These are phyloP conservation scores for Ophiostoma perfectum DNA, from an alignment of 2,329 filamentous ascomycete species.

Conservation along the genomic window DNA sequence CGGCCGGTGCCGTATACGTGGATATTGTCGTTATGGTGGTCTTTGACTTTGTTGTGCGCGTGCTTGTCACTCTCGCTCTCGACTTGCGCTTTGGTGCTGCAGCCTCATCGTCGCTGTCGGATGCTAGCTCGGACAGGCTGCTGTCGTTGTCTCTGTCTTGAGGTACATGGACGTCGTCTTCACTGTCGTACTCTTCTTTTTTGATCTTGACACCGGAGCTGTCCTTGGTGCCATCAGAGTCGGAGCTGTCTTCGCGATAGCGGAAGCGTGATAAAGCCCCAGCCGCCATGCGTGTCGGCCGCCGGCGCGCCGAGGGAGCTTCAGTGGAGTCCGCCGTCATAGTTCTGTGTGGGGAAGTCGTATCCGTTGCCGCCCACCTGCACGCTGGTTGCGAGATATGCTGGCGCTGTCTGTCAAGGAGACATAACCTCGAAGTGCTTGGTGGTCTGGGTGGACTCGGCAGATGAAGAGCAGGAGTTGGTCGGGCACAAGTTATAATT, in stretches of 20 bases:
- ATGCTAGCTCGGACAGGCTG: conserved; percentile 26
- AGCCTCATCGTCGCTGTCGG: conserved; percentile 34
- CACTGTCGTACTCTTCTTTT: conserved; percentile 8
- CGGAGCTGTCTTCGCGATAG: conserved; percentile 23
- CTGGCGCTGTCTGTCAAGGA: background rate
- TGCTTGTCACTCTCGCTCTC: background rate
- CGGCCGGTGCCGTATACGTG: conserved; percentile 22
- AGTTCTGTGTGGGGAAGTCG: background rate
- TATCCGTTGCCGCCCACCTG: background rate
- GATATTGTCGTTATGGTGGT: conserved; percentile 7
- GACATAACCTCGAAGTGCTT: background rate
- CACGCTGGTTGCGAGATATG: background rate
- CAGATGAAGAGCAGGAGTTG: background rate
- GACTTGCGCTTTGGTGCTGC: conserved; percentile 22
- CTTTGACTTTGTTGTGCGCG: conserved; percentile 2
- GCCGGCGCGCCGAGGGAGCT: conserved; percentile 12
- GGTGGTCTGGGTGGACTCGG: background rate
- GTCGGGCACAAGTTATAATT: background rate
- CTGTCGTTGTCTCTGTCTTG: conserved; percentile 18
- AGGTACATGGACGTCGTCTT: conserved; percentile 13
- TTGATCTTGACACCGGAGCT: background rate
- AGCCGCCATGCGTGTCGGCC: conserved; percentile 23
- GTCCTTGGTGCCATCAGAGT: conserved; percentile 14
- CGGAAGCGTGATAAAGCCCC: conserved; percentile 25
- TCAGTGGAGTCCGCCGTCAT: conserved; percentile 5